phyloP scores from a whole-genome alignment of 2,329 filamentous ascomycete species.

The Shiraia sp. region DNA sequence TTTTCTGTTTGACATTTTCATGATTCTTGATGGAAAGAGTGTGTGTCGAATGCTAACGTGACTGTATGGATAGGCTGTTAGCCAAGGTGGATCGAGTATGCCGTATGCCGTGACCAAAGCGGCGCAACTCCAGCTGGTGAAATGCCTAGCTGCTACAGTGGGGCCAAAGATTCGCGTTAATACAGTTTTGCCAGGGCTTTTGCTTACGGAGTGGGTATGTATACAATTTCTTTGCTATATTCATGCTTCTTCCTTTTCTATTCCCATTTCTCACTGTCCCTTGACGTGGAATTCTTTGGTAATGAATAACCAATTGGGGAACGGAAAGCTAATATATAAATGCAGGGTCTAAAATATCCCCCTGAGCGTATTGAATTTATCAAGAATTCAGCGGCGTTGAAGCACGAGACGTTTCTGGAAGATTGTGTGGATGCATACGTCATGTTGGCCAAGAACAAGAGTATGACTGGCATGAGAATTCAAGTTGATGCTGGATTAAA shows the following conservation, averaged over 20 bases:
- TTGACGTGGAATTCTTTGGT: too few relatives aligned
- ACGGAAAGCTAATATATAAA: too few relatives aligned
- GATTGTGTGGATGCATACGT: conserved; percentile 62
- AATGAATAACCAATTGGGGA: background rate
- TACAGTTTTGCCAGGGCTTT: conserved; percentile 65
- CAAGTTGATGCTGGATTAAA: conserved; percentile 46
- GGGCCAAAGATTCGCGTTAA: conserved; percentile 67
- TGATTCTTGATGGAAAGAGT: background rate
- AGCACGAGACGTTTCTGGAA: conserved; percentile 58
- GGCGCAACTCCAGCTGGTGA: conserved; percentile 69
- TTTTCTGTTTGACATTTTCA: conserved; percentile 9
- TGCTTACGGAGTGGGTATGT: conserved; percentile 59
- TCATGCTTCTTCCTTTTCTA: background rate
- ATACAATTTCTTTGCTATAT: background rate
- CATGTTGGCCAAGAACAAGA: conserved; percentile 58
- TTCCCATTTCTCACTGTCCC: too few relatives aligned
- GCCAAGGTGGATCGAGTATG: conserved; percentile 61
- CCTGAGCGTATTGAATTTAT: conserved; percentile 60
- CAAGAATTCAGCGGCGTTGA: conserved; percentile 62
- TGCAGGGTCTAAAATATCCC: conserved; percentile 59
- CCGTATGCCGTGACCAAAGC: conserved; percentile 80
- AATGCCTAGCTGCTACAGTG: conserved; percentile 65
- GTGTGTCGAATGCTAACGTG: conserved; percentile 1
- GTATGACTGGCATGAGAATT: conserved; percentile 53
- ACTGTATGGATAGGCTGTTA: conserved; percentile 51